Percentiles rank a stretch among this genome's conserved stretches.
These are phyloP conservation scores for Colletotrichum orchidophilum DNA, from an alignment of 2,329 filamentous ascomycete species.

Conservation along the genomic window DNA sequence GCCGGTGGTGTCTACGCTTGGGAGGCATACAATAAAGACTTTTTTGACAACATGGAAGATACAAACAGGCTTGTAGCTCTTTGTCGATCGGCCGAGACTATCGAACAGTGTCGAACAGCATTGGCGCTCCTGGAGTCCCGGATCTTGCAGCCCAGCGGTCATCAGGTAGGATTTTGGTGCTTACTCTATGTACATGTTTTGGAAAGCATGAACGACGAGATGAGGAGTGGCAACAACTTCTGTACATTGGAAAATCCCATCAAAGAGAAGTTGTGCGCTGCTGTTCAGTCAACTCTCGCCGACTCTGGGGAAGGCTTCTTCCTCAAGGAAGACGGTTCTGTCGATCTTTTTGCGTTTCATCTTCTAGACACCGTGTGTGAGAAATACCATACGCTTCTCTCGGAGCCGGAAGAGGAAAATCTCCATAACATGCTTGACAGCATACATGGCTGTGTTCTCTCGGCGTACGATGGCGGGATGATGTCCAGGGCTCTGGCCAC, in stretches of 20 bases:
- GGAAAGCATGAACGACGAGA: not conserved
- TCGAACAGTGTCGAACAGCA: not conserved
- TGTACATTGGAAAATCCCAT: not conserved
- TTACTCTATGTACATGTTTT: not conserved
- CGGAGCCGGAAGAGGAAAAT: not conserved
- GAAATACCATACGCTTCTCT: not conserved
- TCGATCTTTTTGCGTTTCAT: not conserved
- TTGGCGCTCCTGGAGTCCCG: not conserved
- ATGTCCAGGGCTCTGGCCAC: not conserved
- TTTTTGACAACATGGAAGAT: not conserved
- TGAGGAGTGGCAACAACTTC: not conserved
- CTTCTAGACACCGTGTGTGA: not conserved
- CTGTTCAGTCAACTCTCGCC: not conserved
- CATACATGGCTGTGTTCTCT: not conserved
- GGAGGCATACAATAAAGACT: not conserved
- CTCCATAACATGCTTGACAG: not conserved
- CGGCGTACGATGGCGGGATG: not conserved
- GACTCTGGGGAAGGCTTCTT: not conserved
- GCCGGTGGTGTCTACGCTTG: not conserved
- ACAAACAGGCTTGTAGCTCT: not conserved
- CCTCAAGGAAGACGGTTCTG: not conserved
- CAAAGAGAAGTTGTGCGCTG: not conserved
- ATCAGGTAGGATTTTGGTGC: not conserved
- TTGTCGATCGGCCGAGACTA: slow-evolving; percentile 7
- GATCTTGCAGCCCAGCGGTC: not conserved